Conservation (phyloP, 208 protist genomes). For the Crithidia fasciculata region DNA sequence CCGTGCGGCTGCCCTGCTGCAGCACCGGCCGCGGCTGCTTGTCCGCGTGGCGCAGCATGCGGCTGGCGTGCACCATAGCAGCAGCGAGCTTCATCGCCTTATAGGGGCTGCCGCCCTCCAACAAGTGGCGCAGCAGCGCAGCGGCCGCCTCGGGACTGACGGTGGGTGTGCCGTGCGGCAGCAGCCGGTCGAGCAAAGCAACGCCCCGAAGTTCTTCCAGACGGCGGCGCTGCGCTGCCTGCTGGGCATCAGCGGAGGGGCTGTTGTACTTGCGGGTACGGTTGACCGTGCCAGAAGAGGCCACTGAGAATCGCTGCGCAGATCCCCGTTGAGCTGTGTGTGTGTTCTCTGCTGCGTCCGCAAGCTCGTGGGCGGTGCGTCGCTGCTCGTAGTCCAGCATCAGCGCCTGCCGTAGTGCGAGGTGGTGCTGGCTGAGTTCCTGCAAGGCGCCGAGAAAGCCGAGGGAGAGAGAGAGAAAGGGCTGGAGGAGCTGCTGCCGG, state of each 20-base stretch:
- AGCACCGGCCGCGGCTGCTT: slow-evolving; percentile 42
- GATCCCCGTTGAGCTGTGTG: not conserved
- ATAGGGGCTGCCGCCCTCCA: slow-evolving; percentile 48
- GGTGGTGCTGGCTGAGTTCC: slow-evolving; percentile 37
- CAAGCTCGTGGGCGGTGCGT: slow-evolving; percentile 21
- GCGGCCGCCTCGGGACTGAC: slow-evolving; percentile 45
- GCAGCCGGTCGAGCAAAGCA: slow-evolving; percentile 51
- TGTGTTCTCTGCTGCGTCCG: not conserved
- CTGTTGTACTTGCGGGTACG: slow-evolving; percentile 30
- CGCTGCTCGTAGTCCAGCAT: slow-evolving; percentile 45
- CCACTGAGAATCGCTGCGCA: not conserved
- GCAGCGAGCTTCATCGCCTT: slow-evolving; percentile 54
- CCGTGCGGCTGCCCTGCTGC: slow-evolving; percentile 36
- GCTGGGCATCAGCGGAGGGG: not conserved
- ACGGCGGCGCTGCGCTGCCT: slow-evolving; percentile 6
- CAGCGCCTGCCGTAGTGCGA: slow-evolving; percentile 28
- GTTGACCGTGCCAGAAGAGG: not conserved
- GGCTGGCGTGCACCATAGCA: slow-evolving; percentile 45
- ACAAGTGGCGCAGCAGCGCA: slow-evolving; percentile 46
- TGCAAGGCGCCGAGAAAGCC: slow-evolving; percentile 48
- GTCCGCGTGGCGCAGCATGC: slow-evolving; percentile 62
- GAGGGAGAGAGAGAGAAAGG: slow-evolving; percentile 29
- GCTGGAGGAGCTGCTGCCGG: slow-evolving; percentile 25
- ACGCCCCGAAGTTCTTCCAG: slow-evolving; percentile 20
- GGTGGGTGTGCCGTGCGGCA: slow-evolving; percentile 48